These are phyloP conservation scores for Vachellia collinsii DNA, from an alignment of 306 rosid species.

Conservation along the genomic window DNA sequence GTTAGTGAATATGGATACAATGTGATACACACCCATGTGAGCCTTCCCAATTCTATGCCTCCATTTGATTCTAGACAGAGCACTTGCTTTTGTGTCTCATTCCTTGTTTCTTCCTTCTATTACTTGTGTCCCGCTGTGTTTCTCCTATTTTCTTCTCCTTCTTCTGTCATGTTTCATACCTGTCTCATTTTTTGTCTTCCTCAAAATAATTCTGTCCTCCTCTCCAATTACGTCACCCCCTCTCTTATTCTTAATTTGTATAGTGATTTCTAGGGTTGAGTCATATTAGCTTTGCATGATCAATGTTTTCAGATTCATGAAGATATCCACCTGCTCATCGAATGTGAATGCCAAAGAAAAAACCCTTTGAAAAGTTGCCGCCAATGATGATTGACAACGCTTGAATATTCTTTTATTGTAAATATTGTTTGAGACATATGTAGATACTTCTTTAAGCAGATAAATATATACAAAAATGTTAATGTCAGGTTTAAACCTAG, in stretches of 20 bases:
- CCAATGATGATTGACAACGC: no score
- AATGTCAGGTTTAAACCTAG: no score
- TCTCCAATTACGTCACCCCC: background rate
- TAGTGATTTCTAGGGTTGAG: background rate
- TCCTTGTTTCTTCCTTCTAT: background rate
- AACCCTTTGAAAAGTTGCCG: no score
- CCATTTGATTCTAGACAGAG: background rate
- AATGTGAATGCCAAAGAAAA: no score
- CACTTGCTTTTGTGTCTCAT: background rate
- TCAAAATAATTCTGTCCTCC: background rate
- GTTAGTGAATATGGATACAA: slow-evolving; percentile 10
- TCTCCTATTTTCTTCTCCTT: background rate
- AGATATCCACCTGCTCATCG: no score
- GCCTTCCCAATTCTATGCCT: background rate
- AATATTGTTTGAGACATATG: no score
- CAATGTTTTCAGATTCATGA: no score
- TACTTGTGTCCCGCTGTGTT: background rate
- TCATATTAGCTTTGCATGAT: background rate
- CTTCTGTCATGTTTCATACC: background rate
- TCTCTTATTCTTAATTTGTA: background rate
- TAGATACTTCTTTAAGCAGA: no score
- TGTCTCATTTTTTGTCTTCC: background rate
- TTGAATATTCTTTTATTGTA: no score
- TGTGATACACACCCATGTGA: slow-evolving; percentile 39
- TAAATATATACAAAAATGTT: no score